Base-by-base conservation (phyloP, 306 rosid genomes). In the Biancaea sappan region DNA sequence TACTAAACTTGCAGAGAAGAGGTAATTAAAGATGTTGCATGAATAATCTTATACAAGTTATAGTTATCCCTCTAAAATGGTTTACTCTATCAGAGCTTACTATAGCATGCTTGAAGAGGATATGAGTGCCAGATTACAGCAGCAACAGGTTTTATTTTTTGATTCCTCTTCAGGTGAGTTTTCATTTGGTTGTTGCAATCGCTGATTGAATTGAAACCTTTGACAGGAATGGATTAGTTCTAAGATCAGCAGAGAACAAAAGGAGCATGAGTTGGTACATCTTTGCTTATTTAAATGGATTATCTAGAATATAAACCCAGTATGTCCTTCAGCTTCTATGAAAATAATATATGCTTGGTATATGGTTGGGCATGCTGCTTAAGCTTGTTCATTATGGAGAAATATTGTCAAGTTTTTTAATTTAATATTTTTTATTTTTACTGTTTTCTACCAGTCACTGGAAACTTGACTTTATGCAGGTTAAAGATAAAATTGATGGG, bases 201-300 rank as follows among this genome's bases (percentile, higher is more conserved):
- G 41, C 43, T 62, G 41, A 48, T 61, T 75, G 54, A 62, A 80
- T 76, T 63, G 58, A 63, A 86, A 68, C 50, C 70, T 79, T 34
- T 80, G 31, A 73, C 80, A 93, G 97, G 92, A 83, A 40, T 89
- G 87, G 90, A 44, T 83, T 60, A 79, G 69, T 38, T 61, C 86
- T 72, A 79, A 69, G 75, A 81, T 58, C 61, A 52, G 76, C 29
- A 35, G 62, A 52, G 87, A 89, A 79, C 65, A 38, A 34, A 76
- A 71, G 66, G 86, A 83, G 69, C 86, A 70, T 1, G 84, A 78
- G 64, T 72, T 56, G 86, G 98, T 86, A 83, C 67, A 66, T 50
- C 43, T 61, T 69, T 75, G 51, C 21, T 28, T 51, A 31, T 44
- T 58, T 31, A 14, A 62, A 28, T 19, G 18, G 5, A 37, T 29